Evolutionary conservation across 2,329 filamentous ascomycete species (phyloP), one percentile per base, ranked within the genome.

Genomic region (Leptodontidium sp.): DNA sequence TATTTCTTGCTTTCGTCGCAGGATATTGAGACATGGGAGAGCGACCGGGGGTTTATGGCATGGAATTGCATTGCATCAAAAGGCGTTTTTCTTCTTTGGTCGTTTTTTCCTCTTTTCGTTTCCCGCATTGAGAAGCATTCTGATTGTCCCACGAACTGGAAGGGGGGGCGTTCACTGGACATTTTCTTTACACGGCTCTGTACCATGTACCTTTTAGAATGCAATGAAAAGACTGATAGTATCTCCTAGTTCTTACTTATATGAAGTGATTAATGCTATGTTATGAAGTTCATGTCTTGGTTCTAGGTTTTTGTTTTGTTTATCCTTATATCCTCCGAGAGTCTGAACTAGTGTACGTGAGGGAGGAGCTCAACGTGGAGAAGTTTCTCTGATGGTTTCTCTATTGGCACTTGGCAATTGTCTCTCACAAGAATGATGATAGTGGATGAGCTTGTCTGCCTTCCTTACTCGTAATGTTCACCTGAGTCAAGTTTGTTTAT

Each of bases 161-260:
- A 14, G n/a, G 5, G 17, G 57, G 38, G 57, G 57, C 57, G 57
- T 59, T 43, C n/a, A 4, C 15, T 40, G 35, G 35, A 58, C 12
- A 21, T 21, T 21, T 21, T 32, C 40, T 47, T 17, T 24, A 24
- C 47, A 21, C 9, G 57, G 21, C 21, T 29, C 5, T 59, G 57
- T 59, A 45, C 38, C 12, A 4, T 43, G 35, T 59, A 45, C 35
- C 57, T 45, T 59, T 45, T 59, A 43, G 57, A 59, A 43, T 43
- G 57, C n/a, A 59, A 45, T 43, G 26, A 45, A 59, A 17, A 45
- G 12, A 12, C 11, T 12, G 21, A 15, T 9, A 45, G 11, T 8
- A 40, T 45, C 1, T 8, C 52, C 29, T n/a, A 9, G 26, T 32
- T 3, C 29, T 32, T 32, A 26, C 26, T n/a, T 35, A 24, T 55